phyloP scores from a whole-genome alignment of 2,329 filamentous ascomycete genomes.

The Cladophialophora exuberans region DNA sequence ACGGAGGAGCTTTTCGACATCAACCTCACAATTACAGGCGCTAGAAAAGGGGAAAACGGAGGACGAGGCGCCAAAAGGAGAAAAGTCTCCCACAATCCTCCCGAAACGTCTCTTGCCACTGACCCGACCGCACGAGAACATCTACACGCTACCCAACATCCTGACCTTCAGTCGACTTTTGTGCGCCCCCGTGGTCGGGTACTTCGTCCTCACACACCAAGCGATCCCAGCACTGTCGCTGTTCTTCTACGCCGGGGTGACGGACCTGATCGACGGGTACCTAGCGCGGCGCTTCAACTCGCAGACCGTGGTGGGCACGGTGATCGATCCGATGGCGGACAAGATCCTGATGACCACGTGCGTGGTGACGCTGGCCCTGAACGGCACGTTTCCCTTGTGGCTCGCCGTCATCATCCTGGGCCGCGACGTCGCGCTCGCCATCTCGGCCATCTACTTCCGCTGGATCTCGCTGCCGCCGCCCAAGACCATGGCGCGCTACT shows the following conservation, averaged over 20 bases:
- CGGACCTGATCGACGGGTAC: slow-evolving; percentile 90
- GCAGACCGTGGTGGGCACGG: slow-evolving; percentile 90
- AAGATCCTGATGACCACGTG: slow-evolving; percentile 94
- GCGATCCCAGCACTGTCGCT: slow-evolving; percentile 78
- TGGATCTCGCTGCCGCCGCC: slow-evolving; percentile 92
- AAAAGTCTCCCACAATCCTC: too few relatives aligned
- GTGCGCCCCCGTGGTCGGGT: slow-evolving; percentile 83
- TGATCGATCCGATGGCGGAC: slow-evolving; percentile 96
- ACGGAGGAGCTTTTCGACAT: too few relatives aligned
- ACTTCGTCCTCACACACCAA: slow-evolving; percentile 81
- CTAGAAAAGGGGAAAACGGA: too few relatives aligned
- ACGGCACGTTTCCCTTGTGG: slow-evolving; percentile 87
- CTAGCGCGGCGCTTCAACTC: slow-evolving; percentile 86
- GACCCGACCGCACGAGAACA: slow-evolving; percentile 71
- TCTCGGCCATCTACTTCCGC: slow-evolving; percentile 91
- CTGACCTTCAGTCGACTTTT: slow-evolving; percentile 84
- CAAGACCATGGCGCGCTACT: slow-evolving; percentile 90
- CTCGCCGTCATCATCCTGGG: slow-evolving; percentile 88
- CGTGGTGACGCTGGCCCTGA: slow-evolving; percentile 80
- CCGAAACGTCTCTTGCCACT: slow-evolving; percentile 38
- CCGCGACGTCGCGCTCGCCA: slow-evolving; percentile 78
- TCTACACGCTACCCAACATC: slow-evolving; percentile 95
- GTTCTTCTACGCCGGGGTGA: slow-evolving; percentile 90
- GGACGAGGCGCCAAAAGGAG: too few relatives aligned
- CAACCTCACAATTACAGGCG: too few relatives aligned